Conservation (phyloP, 1,284 basidiomycete genomes). For the Chondrostereum purpureum region DNA sequence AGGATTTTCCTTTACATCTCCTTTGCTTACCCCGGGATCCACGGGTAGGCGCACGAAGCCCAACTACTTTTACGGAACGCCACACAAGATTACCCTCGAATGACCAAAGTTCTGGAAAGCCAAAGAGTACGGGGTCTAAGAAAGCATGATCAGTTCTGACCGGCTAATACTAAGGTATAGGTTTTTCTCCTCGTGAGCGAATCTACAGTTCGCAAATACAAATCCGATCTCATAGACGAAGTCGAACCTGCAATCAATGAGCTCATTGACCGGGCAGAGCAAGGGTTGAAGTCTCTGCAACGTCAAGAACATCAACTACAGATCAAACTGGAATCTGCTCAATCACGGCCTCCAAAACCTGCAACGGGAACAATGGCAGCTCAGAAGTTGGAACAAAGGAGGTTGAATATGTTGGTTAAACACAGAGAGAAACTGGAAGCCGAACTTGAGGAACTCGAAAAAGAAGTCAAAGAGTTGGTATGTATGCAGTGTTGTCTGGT, state of each 20-base stretch:
- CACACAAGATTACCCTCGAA: constrained; percentile 61
- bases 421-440: constrained; percentile 58
- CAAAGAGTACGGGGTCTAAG: constrained; percentile 51
- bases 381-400: constrained; percentile 58
- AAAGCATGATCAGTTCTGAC: neutral
- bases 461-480: constrained; percentile 53
- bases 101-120: constrained; percentile 56
- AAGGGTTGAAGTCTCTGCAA: constrained; percentile 50
- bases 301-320: constrained; percentile 54
- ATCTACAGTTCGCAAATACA: constrained; percentile 60
- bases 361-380: constrained; percentile 42
- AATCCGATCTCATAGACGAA: constrained; percentile 65
- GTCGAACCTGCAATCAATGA: constrained; percentile 74
- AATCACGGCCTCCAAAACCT: constrained; percentile 35
- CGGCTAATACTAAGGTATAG: constrained; percentile 30
- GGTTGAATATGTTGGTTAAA: constrained; percentile 53
- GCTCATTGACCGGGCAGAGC: constrained; percentile 63
- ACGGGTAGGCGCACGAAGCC: constrained; percentile 59
- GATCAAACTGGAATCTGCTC: constrained; percentile 52
- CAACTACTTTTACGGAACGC: constrained; percentile 64
- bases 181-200: constrained; percentile 69
- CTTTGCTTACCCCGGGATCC: too few species aligned
- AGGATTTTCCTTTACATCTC: neutral
- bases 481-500: too few species aligned
- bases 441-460: constrained; percentile 47